phyloP scores from a whole-genome alignment of 2,329 filamentous ascomycete genomes.

The Fusarium decemcellulare region DNA sequence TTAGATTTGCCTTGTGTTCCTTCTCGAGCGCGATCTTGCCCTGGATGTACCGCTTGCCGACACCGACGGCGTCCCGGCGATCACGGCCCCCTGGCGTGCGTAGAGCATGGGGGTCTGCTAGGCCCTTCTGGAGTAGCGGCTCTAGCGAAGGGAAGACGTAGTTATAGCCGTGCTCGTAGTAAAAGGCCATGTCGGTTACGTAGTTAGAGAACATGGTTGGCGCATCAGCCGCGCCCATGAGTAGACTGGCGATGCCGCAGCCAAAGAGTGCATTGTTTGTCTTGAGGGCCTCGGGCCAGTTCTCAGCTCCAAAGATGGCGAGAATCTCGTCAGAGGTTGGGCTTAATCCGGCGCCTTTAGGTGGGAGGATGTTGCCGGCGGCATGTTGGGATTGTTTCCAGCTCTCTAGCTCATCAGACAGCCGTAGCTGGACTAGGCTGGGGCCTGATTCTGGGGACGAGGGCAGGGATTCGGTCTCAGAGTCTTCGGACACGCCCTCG shows the following conservation, averaged over 20 bases:
- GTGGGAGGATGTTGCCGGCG: constrained; percentile 37
- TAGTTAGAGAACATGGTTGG: constrained; percentile 45
- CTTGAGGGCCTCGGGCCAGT: constrained; percentile 42
- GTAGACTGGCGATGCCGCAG: constrained; percentile 41
- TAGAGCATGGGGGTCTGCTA: constrained; percentile 37
- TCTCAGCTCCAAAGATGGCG: constrained; percentile 29
- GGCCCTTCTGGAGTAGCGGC: constrained; percentile 32
- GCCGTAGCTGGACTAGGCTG: constrained; percentile 28
- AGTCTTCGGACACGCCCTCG: constrained; percentile 27
- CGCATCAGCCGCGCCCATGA: constrained; percentile 41
- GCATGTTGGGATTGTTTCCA: constrained; percentile 40
- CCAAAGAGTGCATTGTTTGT: constrained; percentile 43
- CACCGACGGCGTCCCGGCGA: constrained; percentile 37
- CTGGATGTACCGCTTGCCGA: constrained; percentile 43
- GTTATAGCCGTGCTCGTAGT: constrained; percentile 45
- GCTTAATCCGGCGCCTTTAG: constrained; percentile 38
- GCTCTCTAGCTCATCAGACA: constrained; percentile 38
- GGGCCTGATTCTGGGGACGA: constrained; percentile 21
- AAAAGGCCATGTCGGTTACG: constrained; percentile 42
- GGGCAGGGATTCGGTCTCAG: constrained; percentile 18
- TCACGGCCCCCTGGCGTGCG: constrained; percentile 32
- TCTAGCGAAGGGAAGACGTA: constrained; percentile 43
- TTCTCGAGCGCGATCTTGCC: constrained; percentile 42
- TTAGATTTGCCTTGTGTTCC: constrained; percentile 34
- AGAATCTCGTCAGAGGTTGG: constrained; percentile 30